Evolutionary conservation across 345 rosid genomes (phyloP).

Genomic region (Lepidium didymum): DNA sequence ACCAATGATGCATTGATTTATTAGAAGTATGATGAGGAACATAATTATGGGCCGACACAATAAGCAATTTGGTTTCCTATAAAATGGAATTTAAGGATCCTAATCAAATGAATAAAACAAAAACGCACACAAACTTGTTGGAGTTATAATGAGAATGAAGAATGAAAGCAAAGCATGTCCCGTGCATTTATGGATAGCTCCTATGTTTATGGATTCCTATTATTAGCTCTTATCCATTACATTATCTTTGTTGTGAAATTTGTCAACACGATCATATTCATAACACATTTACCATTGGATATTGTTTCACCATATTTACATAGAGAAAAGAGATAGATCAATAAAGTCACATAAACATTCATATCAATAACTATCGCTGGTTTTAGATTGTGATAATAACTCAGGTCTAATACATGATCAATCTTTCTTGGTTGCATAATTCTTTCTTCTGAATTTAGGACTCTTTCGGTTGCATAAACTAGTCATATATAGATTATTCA

Average conservation of each 20-base stretch:
- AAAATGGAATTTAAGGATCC: slow-evolving; percentile 6
- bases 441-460: too few species aligned
- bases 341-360: background rate
- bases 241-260: slow-evolving; percentile 6
- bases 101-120: background rate
- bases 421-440: too few species aligned
- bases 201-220: slow-evolving; percentile 20
- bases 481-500: too few species aligned
- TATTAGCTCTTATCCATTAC: slow-evolving; percentile 3
- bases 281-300: background rate
- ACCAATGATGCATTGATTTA: background rate
- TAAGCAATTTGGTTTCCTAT: slow-evolving; percentile 1
- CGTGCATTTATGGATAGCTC: slow-evolving; percentile 24
- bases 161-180: slow-evolving; percentile 24
- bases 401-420: too few species aligned
- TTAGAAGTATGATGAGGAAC: slow-evolving; percentile 4
- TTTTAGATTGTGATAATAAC: too few species aligned
- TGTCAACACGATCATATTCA: slow-evolving; percentile 23
- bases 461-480: too few species aligned
- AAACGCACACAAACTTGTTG: slow-evolving; percentile 18
- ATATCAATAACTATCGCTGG: background rate
- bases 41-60: slow-evolving; percentile 25
- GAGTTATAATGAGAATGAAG: slow-evolving; percentile 22
- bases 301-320: slow-evolving; percentile 10
- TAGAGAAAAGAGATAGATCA: background rate